Percentiles rank a stretch among this genome's conserved stretches.
Evolutionary conservation across 1,284 basidiomycete genomes (phyloP).

Genomic region (Rhodotorula sp.): DNA sequence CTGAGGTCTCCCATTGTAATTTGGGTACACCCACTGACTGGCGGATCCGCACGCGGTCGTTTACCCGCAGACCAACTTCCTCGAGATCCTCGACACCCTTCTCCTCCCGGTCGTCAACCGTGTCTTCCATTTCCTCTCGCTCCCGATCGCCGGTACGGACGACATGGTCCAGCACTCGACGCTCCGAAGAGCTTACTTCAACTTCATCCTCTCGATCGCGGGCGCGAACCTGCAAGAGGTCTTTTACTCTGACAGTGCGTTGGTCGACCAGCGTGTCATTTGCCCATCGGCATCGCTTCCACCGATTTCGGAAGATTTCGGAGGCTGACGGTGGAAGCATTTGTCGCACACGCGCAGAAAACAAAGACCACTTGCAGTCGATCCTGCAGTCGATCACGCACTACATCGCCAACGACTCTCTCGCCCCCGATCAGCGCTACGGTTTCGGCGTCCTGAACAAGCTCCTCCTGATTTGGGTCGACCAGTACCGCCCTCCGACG

Average conservation of each 20-base stretch:
- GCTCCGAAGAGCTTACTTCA: constrained; percentile 86
- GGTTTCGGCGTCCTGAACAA: constrained; percentile 76
- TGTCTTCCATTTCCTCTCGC: constrained; percentile 75
- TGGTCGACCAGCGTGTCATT: background rate
- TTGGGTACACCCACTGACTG: background rate
- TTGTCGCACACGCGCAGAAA: constrained; percentile 56
- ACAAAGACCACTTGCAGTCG: constrained; percentile 73
- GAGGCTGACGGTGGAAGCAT: background rate
- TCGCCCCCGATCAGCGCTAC: constrained; percentile 71
- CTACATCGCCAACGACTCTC: constrained; percentile 70
- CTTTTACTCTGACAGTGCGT: constrained; percentile 80
- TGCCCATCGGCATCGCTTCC: background rate
- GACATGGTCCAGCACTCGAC: constrained; percentile 79
- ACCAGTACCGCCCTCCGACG: constrained; percentile 29
- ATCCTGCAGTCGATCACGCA: constrained; percentile 63
- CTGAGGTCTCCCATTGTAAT: too few relatives aligned
- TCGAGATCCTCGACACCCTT: constrained; percentile 83
- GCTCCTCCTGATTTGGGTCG: constrained; percentile 72
- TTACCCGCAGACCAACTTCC: constrained; percentile 64
- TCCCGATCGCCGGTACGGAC: constrained; percentile 85
- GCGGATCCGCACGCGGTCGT: background rate
- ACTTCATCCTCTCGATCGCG: constrained; percentile 78
- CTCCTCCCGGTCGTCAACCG: constrained; percentile 81
- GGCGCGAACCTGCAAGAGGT: constrained; percentile 74
- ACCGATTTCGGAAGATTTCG: too few relatives aligned